Percentiles rank a stretch among this genome's conserved stretches.
Evolutionary conservation across 176 grass and related monocot species (phyloP).

Genomic region (Aegilops tauschii): DNA sequence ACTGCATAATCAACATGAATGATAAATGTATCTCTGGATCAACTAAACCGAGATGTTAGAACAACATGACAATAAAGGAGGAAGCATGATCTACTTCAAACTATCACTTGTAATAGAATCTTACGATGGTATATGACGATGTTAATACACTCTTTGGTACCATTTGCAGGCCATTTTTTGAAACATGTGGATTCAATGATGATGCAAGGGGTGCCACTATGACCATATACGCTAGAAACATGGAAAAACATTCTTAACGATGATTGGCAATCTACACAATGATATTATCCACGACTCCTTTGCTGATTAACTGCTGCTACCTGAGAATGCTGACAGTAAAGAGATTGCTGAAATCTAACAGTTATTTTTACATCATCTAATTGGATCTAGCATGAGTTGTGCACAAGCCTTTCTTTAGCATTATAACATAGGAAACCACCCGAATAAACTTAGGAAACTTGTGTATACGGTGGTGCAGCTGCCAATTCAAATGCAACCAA

Average conservation of each 20-base stretch:
- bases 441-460: not conserved
- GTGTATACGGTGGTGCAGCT: too few species aligned
- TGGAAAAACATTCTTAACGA: not conserved
- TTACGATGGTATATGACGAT: not conserved
- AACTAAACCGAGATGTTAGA: too few species aligned
- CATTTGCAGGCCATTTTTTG: constrained; percentile 53
- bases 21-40: too few species aligned
- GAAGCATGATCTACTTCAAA: not conserved
- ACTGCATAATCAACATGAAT: too few species aligned
- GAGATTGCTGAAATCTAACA: not conserved
- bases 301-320: not conserved
- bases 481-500: too few species aligned
- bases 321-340: not conserved
- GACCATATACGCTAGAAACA: constrained; percentile 75
- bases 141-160: not conserved
- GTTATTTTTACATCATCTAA: not conserved
- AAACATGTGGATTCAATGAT: constrained; percentile 73
- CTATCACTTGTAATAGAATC: not conserved
- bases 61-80: not conserved
- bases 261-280: not conserved
- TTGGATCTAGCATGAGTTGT: not conserved
- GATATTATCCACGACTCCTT: not conserved
- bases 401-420: not conserved
- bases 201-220: constrained; percentile 76
- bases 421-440: not conserved